Evolutionary conservation across 2,329 filamentous ascomycete species (phyloP).

Genomic region (Botrytis fragariae): DNA sequence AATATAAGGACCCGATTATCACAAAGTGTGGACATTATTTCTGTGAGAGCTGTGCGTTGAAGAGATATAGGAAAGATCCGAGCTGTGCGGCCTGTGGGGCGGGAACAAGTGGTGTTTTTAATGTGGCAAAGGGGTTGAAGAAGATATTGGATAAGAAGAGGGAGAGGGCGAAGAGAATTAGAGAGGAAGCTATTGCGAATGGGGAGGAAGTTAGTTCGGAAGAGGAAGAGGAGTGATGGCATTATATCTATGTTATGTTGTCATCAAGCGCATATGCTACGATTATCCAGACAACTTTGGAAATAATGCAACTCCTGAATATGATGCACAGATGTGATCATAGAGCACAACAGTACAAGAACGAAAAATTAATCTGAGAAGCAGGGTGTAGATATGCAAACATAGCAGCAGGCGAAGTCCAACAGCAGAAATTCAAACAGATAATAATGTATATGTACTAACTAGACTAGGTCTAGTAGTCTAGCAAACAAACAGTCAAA

Average conservation of each 20-base stretch:
- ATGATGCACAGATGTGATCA: not conserved
- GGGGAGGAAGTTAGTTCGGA: conserved; percentile 51
- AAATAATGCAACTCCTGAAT: not conserved
- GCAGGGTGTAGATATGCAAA: not conserved
- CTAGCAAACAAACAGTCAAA: not conserved
- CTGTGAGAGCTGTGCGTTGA: conserved; percentile 84
- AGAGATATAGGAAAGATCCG: conserved; percentile 82
- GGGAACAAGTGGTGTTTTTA: conserved; percentile 87
- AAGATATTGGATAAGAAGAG: conserved; percentile 69
- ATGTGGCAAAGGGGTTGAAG: conserved; percentile 77
- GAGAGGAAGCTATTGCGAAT: conserved; percentile 51
- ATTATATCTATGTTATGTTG: not conserved
- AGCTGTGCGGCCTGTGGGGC: conserved; percentile 81
- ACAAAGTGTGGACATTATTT: conserved; percentile 97
- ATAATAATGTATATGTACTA: not conserved
- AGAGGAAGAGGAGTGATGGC: conserved; percentile 40
- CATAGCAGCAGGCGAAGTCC: not conserved
- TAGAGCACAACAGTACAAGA: too few relatives aligned
- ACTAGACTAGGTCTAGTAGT: not conserved
- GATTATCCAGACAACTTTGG: not conserved
- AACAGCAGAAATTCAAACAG: not conserved
- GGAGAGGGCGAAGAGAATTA: conserved; percentile 53
- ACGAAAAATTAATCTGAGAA: not conserved
- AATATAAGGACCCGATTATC: conserved; percentile 64
- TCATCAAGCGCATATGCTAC: not conserved